Percentiles rank a stretch among this genome's conserved stretches.
These are phyloP conservation scores for Puccinia polysora DNA, from an alignment of 1,284 basidiomycete genomes.

Conservation along the genomic window DNA sequence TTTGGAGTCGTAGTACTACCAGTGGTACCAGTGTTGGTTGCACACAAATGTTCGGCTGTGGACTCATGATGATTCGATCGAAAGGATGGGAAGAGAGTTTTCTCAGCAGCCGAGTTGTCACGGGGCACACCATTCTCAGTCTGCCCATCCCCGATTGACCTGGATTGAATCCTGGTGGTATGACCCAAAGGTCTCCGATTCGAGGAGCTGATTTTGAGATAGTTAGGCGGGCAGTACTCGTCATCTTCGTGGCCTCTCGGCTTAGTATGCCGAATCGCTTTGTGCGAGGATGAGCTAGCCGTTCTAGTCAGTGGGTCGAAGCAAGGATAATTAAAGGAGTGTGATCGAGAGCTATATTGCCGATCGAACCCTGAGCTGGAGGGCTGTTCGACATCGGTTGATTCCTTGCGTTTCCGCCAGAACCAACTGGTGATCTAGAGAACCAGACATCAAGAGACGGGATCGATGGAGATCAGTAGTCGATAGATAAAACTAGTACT, in stretches of 20 bases:
- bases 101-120: neutral
- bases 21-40: neutral
- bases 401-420: conserved; percentile 38
- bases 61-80: too few relatives aligned
- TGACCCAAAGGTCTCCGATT: neutral
- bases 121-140: neutral
- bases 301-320: too few relatives aligned
- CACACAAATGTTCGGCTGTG: neutral
- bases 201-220: neutral
- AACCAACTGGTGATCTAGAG: conserved; percentile 41
- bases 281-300: neutral
- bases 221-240: conserved; percentile 1
- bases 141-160: neutral
- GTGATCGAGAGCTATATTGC: conserved; percentile 13
- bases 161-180: neutral
- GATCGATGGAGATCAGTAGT: neutral
- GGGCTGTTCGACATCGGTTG: neutral
- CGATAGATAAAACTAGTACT: too few relatives aligned
- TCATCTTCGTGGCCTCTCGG: neutral
- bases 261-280: neutral
- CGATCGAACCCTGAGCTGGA: neutral
- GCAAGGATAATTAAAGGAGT: neutral
- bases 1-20: too few relatives aligned
- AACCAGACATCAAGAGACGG: too few relatives aligned
- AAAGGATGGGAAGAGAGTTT: neutral